Evolutionary conservation across 805 yeast species (phyloP).

Genomic region (Pichia rugopelliculosa): DNA sequence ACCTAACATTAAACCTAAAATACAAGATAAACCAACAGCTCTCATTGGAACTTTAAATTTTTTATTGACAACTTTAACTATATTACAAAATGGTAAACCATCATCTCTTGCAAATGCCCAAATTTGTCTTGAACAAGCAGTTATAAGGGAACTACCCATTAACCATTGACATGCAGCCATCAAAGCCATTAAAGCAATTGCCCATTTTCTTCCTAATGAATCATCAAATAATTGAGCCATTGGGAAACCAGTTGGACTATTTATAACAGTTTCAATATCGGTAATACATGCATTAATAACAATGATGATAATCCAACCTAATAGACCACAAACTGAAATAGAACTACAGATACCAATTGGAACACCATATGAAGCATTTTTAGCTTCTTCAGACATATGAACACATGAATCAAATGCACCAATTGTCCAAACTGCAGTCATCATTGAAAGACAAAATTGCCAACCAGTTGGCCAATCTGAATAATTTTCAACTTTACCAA

Average conservation of each 20-base stretch:
- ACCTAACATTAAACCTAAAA: conserved; percentile 32
- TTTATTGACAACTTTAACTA: conserved; percentile 37
- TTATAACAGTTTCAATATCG: conserved; percentile 28
- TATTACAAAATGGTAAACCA: conserved; percentile 38
- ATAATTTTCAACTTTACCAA: conserved; percentile 28
- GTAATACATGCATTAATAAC: conserved; percentile 28
- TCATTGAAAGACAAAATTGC: conserved; percentile 35
- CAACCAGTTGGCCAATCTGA: conserved; percentile 36
- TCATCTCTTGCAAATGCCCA: conserved; percentile 49
- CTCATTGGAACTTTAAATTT: conserved; percentile 36
- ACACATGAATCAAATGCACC: conserved; percentile 46
- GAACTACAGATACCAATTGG: conserved; percentile 44
- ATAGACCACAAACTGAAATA: conserved; percentile 33
- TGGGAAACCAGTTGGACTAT: conserved; percentile 32
- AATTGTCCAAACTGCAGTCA: conserved; percentile 46
- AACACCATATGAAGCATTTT: conserved; percentile 33
- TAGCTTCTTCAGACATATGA: conserved; percentile 44
- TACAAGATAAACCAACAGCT: conserved; percentile 36
- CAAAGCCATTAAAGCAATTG: conserved; percentile 40
- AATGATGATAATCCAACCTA: conserved; percentile 39
- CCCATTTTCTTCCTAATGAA: conserved; percentile 42
- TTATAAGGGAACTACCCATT: conserved; percentile 40
- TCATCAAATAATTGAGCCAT: conserved; percentile 43
- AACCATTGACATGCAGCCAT: conserved; percentile 42
- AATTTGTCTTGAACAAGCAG: conserved; percentile 43